Conservation (phyloP, 371 early-diverging fungal genomes). For the Umbelopsis sp. region DNA sequence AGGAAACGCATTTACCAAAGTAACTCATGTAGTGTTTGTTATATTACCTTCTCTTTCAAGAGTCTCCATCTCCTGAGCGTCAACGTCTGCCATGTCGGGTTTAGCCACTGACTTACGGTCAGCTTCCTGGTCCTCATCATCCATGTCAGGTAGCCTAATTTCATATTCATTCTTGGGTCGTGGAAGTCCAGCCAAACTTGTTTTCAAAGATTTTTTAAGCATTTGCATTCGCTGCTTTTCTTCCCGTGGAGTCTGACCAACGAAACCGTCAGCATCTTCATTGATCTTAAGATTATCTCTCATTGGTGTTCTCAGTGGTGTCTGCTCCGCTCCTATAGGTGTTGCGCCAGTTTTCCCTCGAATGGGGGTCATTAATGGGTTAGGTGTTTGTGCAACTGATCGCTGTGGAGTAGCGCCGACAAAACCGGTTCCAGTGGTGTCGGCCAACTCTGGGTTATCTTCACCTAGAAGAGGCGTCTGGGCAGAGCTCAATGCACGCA, state of each 20-base stretch:
- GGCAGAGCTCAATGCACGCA: conserved; percentile 71
- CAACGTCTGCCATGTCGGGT: conserved; percentile 71
- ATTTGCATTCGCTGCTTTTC: conserved; percentile 55
- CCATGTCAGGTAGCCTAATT: conserved; percentile 81
- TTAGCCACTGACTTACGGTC: conserved; percentile 33
- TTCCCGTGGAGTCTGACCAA: conserved; percentile 57
- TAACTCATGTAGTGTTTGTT: too few species aligned
- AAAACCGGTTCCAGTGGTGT: conserved; percentile 64
- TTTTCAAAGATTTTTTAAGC: conserved; percentile 50
- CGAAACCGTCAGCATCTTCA: conserved; percentile 22
- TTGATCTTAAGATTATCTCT: conserved; percentile 62
- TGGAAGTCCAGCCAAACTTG: conserved; percentile 76
- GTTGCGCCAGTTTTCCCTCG: conserved; percentile 41
- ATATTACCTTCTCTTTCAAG: conserved; percentile 34
- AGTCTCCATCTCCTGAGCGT: conserved; percentile 52
- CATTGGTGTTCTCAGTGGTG: conserved; percentile 57
- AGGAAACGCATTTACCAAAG: background rate
- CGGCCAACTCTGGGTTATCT: conserved; percentile 53
- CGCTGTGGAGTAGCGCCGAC: conserved; percentile 71
- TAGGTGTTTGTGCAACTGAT: conserved; percentile 76
- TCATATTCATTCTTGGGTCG: conserved; percentile 94
- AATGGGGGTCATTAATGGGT: conserved; percentile 75
- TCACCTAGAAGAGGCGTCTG: conserved; percentile 93
- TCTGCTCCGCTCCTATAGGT: conserved; percentile 34
- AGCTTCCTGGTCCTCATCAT: conserved; percentile 43